Evolutionary conservation across 2,329 filamentous ascomycete species (phyloP), one percentile per base, ranked within the genome.

Genomic region (Pseudomassariella vexata): DNA sequence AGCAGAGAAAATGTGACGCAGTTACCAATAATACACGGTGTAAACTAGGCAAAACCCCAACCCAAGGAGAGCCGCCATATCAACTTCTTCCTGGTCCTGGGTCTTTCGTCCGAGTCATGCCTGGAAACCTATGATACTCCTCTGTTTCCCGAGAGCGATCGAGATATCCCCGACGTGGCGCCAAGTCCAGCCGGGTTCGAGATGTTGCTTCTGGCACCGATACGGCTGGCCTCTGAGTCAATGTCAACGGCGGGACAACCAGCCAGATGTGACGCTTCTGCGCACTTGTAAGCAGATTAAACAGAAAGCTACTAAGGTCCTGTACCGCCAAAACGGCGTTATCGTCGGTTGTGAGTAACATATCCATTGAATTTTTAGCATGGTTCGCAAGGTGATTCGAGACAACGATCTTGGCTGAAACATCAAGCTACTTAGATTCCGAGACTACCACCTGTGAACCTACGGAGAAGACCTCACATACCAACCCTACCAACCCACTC

Each of bases 241-340:
- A n/a, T n/a, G n/a, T n/a, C n/a, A n/a, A n/a, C n/a, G n/a, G n/a
- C n/a, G n/a, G n/a, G n/a, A n/a, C n/a, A n/a, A n/a, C n/a, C 36
- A 30, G 26, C 52, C 49, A 7, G 37, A 46, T 12, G 37, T 49
- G n/a, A 32, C 44, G 16, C 37, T 58, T 19, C 46, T 58, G 18
- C 47, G 40, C 23, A 49, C 49, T 11, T 58, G 54, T 39, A 47
- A 42, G 39, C 39, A 46, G 29, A 36, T 55, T 29, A 50, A 56
- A 32, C 30, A 40, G 16, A 55, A 58, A 39, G 49, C 44, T 8
- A 52, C 44, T 6, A 40, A 43, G 3, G 32, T 57, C 5, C 44
- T 59, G 14, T 57, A 57, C 28, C 28, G 44, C 15, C 32, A 43
- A 20, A 56, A 57, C 34, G 35, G 16, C 5, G 56, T 58, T 37